phyloP scores from a whole-genome alignment of 306 rosid genomes.

The Lathyrus sativus region DNA sequence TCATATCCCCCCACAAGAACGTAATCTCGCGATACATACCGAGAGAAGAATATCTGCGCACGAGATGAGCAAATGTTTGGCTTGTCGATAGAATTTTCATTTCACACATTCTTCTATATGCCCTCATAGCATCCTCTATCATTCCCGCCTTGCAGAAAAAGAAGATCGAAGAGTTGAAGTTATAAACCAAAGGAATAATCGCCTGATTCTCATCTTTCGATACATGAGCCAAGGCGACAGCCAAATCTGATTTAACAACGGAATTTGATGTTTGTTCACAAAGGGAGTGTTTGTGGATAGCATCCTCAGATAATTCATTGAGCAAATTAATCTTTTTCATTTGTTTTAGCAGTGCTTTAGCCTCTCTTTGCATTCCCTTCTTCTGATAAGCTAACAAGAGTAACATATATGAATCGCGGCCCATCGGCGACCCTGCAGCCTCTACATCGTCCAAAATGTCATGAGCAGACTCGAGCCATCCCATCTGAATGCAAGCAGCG shows the following conservation, averaged over 20 bases:
- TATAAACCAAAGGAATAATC: conserved; percentile 44
- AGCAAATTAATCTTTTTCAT: conserved; percentile 52
- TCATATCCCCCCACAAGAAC: conserved; percentile 85
- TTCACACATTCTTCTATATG: conserved; percentile 73
- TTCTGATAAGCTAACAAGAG: conserved; percentile 67
- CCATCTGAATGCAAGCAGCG: conserved; percentile 68
- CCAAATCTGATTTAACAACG: conserved; percentile 43
- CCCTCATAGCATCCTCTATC: conserved; percentile 68
- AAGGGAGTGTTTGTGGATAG: conserved; percentile 31
- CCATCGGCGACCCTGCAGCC: conserved; percentile 51
- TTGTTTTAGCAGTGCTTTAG: conserved; percentile 64
- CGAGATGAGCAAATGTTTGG: conserved; percentile 60
- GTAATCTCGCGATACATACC: conserved; percentile 75
- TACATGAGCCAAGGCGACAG: conserved; percentile 53
- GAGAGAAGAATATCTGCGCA: conserved; percentile 61
- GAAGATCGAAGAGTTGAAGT: conserved; percentile 72
- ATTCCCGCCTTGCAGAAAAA: conserved; percentile 87
- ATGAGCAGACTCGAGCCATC: conserved; percentile 89
- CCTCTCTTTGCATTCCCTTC: conserved; percentile 65
- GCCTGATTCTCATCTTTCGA: conserved; percentile 43
- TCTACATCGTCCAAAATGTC: conserved; percentile 83
- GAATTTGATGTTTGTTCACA: conserved; percentile 29
- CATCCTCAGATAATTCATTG: conserved; percentile 43
- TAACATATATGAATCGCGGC: conserved; percentile 39
- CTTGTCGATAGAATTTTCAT: conserved; percentile 57